A percentile compares a stretch with the other conserved stretches of the same genome.
These are phyloP conservation scores for Backusella australiensis DNA, from an alignment of 192 early-diverging fungal genomes.

Conservation along the genomic window DNA sequence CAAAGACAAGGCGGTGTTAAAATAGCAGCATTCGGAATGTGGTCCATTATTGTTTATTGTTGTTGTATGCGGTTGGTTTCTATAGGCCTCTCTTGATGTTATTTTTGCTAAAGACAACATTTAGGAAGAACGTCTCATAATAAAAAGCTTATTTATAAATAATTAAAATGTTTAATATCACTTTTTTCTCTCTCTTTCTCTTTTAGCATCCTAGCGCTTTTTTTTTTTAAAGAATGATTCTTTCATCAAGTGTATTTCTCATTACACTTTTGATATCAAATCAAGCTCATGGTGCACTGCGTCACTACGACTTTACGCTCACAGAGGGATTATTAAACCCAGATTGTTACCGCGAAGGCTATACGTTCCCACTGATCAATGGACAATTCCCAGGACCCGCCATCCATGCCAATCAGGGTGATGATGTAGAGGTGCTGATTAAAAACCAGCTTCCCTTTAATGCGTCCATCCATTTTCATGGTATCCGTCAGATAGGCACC, in stretches of 20 bases:
- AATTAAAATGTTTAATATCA: neutral
- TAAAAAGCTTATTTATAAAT: neutral
- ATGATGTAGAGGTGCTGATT: slow-evolving; percentile 44
- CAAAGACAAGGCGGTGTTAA: neutral
- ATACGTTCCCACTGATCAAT: slow-evolving; percentile 7
- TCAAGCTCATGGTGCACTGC: neutral
- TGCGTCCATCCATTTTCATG: slow-evolving; percentile 48
- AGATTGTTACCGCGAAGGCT: neutral
- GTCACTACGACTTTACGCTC: neutral
- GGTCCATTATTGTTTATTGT: neutral
- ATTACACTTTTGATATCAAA: neutral
- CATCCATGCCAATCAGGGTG: slow-evolving; percentile 48
- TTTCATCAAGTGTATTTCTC: neutral
- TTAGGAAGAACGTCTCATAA: neutral
- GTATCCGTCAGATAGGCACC: slow-evolving; percentile 38
- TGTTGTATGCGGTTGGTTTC: neutral
- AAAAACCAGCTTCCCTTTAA: slow-evolving; percentile 32
- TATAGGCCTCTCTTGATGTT: neutral
- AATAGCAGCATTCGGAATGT: neutral
- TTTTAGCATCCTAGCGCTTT: neutral
- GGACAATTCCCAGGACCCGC: slow-evolving; percentile 57
- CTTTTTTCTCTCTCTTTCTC: neutral
- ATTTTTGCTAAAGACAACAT: neutral
- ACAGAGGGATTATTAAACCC: neutral
- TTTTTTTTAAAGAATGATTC: neutral